Conservation (phyloP, 176 grass and related monocot genomes). For the Leersia perrieri region DNA sequence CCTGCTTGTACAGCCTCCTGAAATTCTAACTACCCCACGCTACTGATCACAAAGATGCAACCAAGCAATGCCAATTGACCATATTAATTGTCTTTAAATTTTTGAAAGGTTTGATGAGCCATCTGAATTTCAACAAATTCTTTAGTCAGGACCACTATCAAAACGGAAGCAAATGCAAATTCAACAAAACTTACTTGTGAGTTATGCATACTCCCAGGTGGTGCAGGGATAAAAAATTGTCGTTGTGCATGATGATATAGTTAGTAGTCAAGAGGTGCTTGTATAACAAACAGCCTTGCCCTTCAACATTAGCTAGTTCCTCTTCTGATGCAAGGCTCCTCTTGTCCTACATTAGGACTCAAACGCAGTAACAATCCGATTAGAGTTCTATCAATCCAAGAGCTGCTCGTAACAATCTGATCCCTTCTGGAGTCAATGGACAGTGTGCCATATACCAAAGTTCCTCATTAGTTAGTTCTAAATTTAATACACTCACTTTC, state of each 20-base stretch:
- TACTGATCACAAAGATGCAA: constrained; percentile 75
- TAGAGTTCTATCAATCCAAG: constrained; percentile 75
- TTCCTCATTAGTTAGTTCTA: constrained; percentile 67
- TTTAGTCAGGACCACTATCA: constrained; percentile 21
- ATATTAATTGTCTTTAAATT: constrained; percentile 85
- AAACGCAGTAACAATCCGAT: too few relatives aligned
- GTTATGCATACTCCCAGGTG: constrained; percentile 95
- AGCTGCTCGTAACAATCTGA: constrained; percentile 68
- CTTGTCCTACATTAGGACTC: constrained; percentile 80
- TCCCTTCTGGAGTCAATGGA: constrained; percentile 87
- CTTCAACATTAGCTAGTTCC: constrained; percentile 67
- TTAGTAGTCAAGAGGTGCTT: constrained; percentile 86
- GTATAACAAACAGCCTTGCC: constrained; percentile 86
- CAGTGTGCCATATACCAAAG: constrained; percentile 68
- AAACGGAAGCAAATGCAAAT: not conserved
- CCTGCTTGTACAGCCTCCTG: constrained; percentile 61
- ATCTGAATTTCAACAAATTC: constrained; percentile 37
- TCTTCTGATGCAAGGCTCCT: constrained; percentile 68
- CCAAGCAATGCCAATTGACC: constrained; percentile 85
- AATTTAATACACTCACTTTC: constrained; percentile 87
- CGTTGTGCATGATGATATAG: constrained; percentile 72
- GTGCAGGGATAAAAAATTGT: constrained; percentile 86
- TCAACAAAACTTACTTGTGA: constrained; percentile 53
- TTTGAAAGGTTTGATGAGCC: constrained; percentile 71
- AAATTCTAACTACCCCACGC: constrained; percentile 73